Base-by-base conservation (phyloP, 768 basidiomycete genomes). In the Hebeloma cylindrosporum region DNA sequence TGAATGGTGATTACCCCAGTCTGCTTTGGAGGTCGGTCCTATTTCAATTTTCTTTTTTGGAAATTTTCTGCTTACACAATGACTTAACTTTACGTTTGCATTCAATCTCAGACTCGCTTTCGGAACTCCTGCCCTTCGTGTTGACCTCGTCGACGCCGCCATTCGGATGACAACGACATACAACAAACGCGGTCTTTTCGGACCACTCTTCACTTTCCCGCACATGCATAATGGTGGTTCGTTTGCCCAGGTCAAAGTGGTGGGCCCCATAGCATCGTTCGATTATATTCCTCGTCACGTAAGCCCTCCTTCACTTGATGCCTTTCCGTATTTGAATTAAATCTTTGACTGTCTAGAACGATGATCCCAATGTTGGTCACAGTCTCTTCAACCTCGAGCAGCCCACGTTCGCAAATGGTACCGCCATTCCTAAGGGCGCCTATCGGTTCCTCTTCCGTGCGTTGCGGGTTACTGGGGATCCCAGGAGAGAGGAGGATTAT, bases 251-350 rank as follows among this genome's bases (percentile, higher is more conserved):
- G 64, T 66, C 39, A 54, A 61, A 40, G 56, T 73, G 27, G 14
- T 80, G 22, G 81, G 80, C 10, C 63, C 68, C 21, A 53, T 84
- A 11, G 63, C 64, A 33, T 70, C 77, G 45, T 45, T 65, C 11
- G 67, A 72, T 40, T 79, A 69, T 58, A 52, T 71, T 31, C 61
- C 72, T 11, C 69, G 81, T 25, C 75, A 75, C 55, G 59, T 60
- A 66, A 44, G 69, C 73, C 14, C 13, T 27, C 28, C 36, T 43
- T 55, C 13, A n/a, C 29, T 22, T 37, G n/a, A n/a, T n/a, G n/a
- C n/a, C n/a, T n/a, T n/a, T n/a, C n/a, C n/a, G n/a, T n/a, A n/a
- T n/a, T n/a, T n/a, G n/a, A n/a, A n/a, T 26, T 5, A 25, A 20
- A 18, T 17, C 7, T 29, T n/a, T 7, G 26, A 18, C 9, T 20